phyloP scores from a whole-genome alignment of 1,284 basidiomycete species.

The Neotropicomus parvogracilis region DNA sequence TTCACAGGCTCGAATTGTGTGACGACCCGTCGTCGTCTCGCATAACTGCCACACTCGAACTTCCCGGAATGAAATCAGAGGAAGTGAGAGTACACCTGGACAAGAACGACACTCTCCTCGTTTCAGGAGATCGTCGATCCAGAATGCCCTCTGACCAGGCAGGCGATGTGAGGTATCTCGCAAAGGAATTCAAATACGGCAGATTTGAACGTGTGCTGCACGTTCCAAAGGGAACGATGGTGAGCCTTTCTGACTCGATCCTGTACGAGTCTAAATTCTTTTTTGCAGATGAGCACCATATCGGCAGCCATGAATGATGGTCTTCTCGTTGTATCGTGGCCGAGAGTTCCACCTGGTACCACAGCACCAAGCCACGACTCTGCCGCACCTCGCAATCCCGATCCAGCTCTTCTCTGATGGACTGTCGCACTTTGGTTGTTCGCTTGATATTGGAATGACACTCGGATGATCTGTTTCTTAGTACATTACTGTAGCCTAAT shows the following conservation, averaged over 20 bases:
- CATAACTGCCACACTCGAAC: conserved; percentile 29
- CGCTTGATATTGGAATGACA: too few species aligned
- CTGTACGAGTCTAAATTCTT: conserved; percentile 3
- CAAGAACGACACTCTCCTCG: conserved; percentile 20
- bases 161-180: conserved; percentile 14
- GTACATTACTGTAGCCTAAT: conserved; percentile 10
- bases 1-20: conserved; percentile 30
- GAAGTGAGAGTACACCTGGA: conserved; percentile 31
- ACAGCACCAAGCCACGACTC: conserved; percentile 16
- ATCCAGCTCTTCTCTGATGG: conserved; percentile 7
- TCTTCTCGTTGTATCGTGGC: conserved; percentile 31
- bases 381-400: neutral
- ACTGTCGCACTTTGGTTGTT: neutral
- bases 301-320: conserved; percentile 36
- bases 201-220: conserved; percentile 29
- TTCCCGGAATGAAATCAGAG: conserved; percentile 33
- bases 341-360: conserved; percentile 19
- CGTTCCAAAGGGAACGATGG: conserved; percentile 35
- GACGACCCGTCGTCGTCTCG: conserved; percentile 32
- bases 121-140: conserved; percentile 28
- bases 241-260: conserved; percentile 7
- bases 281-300: conserved; percentile 32
- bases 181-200: conserved; percentile 34
- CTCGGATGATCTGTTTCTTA: too few species aligned
- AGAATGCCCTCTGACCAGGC: conserved; percentile 22